phyloP scores from a whole-genome alignment of 345 rosid species.

The Moricandia moricandioides region DNA sequence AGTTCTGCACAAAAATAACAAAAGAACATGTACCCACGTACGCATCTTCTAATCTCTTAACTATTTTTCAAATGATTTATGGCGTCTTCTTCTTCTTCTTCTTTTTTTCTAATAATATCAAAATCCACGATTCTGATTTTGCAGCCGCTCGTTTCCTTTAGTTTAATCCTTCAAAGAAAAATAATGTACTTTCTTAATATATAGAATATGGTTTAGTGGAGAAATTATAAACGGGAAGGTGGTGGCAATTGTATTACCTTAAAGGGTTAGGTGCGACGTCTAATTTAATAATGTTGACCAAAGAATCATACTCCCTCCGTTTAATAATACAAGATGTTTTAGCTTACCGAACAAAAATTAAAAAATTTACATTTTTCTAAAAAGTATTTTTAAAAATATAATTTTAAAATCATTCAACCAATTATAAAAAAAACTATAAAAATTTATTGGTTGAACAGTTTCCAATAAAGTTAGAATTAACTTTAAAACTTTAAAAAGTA shows the following conservation, averaged over 20 bases:
- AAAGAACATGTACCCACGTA: constrained; percentile 24
- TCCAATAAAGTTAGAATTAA: no score
- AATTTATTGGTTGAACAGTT: no score
- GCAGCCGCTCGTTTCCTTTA: constrained; percentile 15
- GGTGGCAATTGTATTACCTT: constrained; percentile 31
- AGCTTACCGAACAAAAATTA: no score
- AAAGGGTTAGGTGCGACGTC: constrained; percentile 38
- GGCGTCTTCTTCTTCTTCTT: background rate
- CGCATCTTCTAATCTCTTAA: background rate
- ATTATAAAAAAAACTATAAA: no score
- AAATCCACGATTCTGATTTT: constrained; percentile 30
- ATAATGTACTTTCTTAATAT: background rate
- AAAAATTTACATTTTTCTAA: no score
- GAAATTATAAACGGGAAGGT: constrained; percentile 23
- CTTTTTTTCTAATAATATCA: background rate
- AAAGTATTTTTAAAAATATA: no score
- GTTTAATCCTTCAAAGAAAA: background rate
- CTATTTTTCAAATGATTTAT: background rate
- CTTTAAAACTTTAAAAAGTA: no score
- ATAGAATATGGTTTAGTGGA: constrained; percentile 4
- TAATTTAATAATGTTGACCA: constrained; percentile 34
- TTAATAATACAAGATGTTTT: no score
- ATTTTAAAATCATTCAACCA: no score
- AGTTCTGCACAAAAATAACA: background rate
- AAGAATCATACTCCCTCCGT: no score